phyloP scores from a whole-genome alignment of 2,329 filamentous ascomycete species.

The Aspergillus latus region DNA sequence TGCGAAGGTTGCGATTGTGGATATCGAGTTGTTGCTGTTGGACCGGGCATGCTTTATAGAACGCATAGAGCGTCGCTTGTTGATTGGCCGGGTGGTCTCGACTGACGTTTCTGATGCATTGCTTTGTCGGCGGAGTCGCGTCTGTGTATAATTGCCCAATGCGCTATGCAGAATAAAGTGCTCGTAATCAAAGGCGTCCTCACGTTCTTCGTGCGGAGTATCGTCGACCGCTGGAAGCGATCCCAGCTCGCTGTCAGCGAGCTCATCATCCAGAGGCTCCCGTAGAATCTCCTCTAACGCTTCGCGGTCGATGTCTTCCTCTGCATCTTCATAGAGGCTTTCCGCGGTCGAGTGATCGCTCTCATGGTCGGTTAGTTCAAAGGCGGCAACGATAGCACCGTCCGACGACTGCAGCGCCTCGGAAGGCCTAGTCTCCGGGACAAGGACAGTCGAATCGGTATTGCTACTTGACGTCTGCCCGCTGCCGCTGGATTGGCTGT shows the following conservation, averaged over 20 bases:
- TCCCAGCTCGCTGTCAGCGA: conserved; percentile 33
- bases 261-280: conserved; percentile 43
- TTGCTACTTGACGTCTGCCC: conserved; percentile 22
- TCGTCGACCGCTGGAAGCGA: conserved; percentile 47
- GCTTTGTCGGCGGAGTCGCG: conserved; percentile 33
- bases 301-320: conserved; percentile 62
- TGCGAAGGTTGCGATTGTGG: conserved; percentile 62
- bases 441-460: conserved; percentile 1
- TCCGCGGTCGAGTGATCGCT: conserved; percentile 33
- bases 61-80: conserved; percentile 21
- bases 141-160: conserved; percentile 62
- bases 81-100: conserved; percentile 49
- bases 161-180: conserved; percentile 93
- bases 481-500: conserved; percentile 16
- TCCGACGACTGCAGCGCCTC: conserved; percentile 4
- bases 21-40: conserved; percentile 60
- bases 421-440: conserved; percentile 4
- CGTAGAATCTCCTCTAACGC: conserved; percentile 55
- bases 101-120: conserved; percentile 49
- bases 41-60: conserved; percentile 47
- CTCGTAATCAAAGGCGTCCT: conserved; percentile 95
- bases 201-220: conserved; percentile 83
- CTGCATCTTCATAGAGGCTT: conserved; percentile 46
- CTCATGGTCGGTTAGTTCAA: conserved; percentile 22
- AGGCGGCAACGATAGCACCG: conserved; percentile 11